A percentile compares a stretch with the other conserved stretches of the same genome.
phyloP scores from a whole-genome alignment of 495 filamentous ascomycete genomes.

The Talaromyces nanjingensis region DNA sequence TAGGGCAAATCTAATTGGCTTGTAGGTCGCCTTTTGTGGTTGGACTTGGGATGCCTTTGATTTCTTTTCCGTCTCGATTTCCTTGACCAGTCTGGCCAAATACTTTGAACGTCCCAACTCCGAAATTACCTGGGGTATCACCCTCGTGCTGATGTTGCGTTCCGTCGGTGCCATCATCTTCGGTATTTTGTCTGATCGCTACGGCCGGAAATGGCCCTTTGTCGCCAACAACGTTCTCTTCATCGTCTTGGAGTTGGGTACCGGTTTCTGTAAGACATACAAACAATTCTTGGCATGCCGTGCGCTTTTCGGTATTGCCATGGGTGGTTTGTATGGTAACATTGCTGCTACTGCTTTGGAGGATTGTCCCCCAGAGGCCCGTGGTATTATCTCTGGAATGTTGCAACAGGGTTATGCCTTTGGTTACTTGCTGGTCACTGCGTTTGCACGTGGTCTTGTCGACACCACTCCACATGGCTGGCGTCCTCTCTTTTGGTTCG shows the following conservation, averaged over 20 bases:
- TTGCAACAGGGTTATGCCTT: conserved; percentile 88
- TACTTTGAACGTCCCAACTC: conserved; percentile 59
- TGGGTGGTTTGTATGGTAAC: conserved; percentile 87
- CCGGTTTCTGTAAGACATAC: conserved; percentile 74
- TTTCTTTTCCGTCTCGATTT: conserved; percentile 85
- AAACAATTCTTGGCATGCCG: conserved; percentile 71
- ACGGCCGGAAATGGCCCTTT: conserved; percentile 85
- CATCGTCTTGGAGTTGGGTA: conserved; percentile 70
- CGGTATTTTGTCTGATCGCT: conserved; percentile 75
- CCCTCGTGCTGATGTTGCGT: conserved; percentile 73
- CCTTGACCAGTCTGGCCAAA: conserved; percentile 58
- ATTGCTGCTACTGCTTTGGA: conserved; percentile 81
- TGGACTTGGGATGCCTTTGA: conserved; percentile 89
- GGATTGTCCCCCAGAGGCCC: conserved; percentile 66
- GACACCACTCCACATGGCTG: conserved; percentile 66
- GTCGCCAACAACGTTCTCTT: conserved; percentile 78
- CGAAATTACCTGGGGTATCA: conserved; percentile 89
- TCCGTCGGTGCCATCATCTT: conserved; percentile 68
- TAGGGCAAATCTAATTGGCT: neutral
- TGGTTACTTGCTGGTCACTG: conserved; percentile 74
- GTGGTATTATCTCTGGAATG: conserved; percentile 74
- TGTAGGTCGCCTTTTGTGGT: conserved; percentile 53
- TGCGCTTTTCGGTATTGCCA: conserved; percentile 82
- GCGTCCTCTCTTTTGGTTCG: conserved; percentile 86
- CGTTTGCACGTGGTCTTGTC: conserved; percentile 67